phyloP scores from a whole-genome alignment of 495 filamentous ascomycete species.

The Amphirosellinia nigrospora region DNA sequence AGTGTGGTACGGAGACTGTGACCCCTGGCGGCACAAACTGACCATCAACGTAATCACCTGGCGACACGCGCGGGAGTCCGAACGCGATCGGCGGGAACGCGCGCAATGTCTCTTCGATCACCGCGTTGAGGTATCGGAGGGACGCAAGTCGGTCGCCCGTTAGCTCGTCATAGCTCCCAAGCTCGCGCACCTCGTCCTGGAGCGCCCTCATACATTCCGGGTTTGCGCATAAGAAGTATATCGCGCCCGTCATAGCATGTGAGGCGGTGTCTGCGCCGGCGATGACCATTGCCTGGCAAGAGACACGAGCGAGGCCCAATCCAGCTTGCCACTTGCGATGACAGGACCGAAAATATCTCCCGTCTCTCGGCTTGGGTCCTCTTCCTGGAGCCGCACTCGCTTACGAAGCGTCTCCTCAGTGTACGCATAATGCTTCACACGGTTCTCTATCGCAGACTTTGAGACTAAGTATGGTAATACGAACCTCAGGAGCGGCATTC shows the following conservation, averaged over 20 bases:
- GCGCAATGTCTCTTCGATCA: constrained; percentile 51
- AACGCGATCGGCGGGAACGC: constrained; percentile 41
- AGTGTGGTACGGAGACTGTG: constrained; percentile 44
- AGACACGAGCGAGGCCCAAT: constrained; percentile 30
- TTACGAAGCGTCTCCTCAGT: constrained; percentile 26
- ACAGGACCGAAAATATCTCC: constrained; percentile 28
- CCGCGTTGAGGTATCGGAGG: constrained; percentile 46
- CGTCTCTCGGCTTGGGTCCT: background rate
- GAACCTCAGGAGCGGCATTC: constrained; percentile 27
- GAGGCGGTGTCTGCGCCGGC: constrained; percentile 39
- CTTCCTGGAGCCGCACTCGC: constrained; percentile 21
- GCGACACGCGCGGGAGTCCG: constrained; percentile 43
- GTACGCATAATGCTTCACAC: constrained; percentile 34
- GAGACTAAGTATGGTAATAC: constrained; percentile 30
- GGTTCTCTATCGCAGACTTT: constrained; percentile 27
- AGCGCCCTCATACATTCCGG: constrained; percentile 41
- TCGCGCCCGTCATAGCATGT: constrained; percentile 29
- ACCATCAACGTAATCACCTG: constrained; percentile 40
- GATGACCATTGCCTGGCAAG: constrained; percentile 36
- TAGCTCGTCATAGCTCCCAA: constrained; percentile 30
- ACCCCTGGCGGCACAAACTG: constrained; percentile 40
- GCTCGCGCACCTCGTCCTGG: constrained; percentile 38
- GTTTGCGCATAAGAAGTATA: constrained; percentile 41
- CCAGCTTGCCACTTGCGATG: constrained; percentile 22
- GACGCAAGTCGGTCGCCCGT: constrained; percentile 29